Evolutionary conservation across 192 early-diverging fungal species (phyloP), one percentile per base, ranked within the genome.

Genomic region (Backusella sp.): DNA sequence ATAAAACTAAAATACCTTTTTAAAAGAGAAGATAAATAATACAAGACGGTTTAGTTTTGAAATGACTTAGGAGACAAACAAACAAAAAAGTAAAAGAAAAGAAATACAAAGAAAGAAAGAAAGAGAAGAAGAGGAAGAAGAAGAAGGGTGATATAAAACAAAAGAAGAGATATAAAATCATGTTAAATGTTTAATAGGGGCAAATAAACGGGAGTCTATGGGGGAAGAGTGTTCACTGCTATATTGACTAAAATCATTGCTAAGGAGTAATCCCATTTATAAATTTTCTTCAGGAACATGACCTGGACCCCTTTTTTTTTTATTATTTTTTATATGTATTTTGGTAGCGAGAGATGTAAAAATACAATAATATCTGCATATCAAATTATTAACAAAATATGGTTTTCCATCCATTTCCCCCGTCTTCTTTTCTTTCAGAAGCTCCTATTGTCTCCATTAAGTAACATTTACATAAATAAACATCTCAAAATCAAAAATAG

Each of bases 251-350:
- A 56, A 56, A 56, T 23, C 53, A 56, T 21, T 56, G 53, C 53
- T 56, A 56, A 56, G 53, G 53, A 56, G 53, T 56, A 23, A 56
- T 56, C 53, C 53, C 53, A 56, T 56, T 56, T 56, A 56, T 56
- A 56, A 56, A 44, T 44, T 6, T n/a, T 56, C 53, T 56, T 56
- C n/a, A 56, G 53, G 53, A 56, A 56, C 53, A 56, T 56, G 21
- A 56, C 53, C 42, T 44, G 15, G 1, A 7, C 53, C 53, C 21
- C 21, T 23, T 21, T 56, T 56, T 56, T 56, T 49, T 26, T 56
- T 56, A 9, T 1, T 56, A 56, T 56, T 56, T 52, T 52, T 15
- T 44, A 44, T 44, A 44, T 44, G 14, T 17, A 5, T 56, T 21
- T 56, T 56, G 19, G 53, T 56, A 56, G 8, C 19, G 2, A 56